These are phyloP conservation scores for Kalanchoe fedtschenkoi DNA, from an alignment of 164 flowering plant genomes.

Conservation along the genomic window DNA sequence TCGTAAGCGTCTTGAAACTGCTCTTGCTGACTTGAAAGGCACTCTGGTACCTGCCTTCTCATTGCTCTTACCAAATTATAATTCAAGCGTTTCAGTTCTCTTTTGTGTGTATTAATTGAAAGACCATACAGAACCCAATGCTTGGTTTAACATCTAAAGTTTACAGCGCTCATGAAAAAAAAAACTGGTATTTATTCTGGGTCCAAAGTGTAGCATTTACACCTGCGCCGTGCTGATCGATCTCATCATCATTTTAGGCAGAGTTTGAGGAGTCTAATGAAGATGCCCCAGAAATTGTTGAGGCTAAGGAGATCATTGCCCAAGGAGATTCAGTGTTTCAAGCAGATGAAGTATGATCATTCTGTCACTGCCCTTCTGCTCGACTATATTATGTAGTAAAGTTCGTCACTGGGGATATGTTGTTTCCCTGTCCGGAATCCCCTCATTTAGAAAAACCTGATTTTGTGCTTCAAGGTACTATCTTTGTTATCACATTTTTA, in stretches of 20 bases:
- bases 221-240: neutral
- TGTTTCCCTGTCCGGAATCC: too few relatives aligned
- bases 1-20: constrained; percentile 67
- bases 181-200: neutral
- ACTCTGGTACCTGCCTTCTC: neutral
- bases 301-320: neutral
- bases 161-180: neutral
- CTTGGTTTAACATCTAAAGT: too few relatives aligned
- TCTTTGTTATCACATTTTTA: too few relatives aligned
- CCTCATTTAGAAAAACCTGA: too few relatives aligned
- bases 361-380: neutral
- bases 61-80: neutral
- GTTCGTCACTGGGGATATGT: too few relatives aligned
- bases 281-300: constrained; percentile 1
- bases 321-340: constrained; percentile 6
- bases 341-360: constrained; percentile 2
- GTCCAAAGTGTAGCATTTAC: neutral
- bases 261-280: neutral
- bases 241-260: neutral
- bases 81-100: too few relatives aligned
- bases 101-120: too few relatives aligned
- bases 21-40: constrained; percentile 63
- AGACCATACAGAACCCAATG: neutral
- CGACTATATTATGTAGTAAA: too few relatives aligned
- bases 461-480: too few relatives aligned